phyloP scores from a whole-genome alignment of 225 moss, liverwort and hornwort species.

The Pleurozium schreberi region DNA sequence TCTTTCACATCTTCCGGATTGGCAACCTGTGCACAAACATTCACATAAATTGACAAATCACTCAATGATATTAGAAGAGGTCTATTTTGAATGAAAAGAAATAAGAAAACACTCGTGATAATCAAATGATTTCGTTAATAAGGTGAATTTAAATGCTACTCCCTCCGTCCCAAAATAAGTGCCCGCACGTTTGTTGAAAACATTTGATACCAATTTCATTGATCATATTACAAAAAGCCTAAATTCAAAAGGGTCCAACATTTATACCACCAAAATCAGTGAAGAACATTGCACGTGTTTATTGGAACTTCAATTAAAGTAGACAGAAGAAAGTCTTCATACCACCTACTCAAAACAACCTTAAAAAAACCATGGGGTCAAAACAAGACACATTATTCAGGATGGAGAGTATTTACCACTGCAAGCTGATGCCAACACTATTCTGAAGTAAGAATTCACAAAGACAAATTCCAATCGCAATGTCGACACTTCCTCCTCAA shows the following conservation, averaged over 20 bases:
- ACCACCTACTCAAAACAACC: background rate
- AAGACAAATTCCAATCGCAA: background rate
- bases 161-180: too few species aligned
- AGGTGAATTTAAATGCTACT: background rate
- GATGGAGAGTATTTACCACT: background rate
- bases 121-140: background rate
- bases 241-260: background rate
- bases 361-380: too few species aligned
- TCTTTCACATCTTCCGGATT: slow-evolving; percentile 9
- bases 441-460: background rate
- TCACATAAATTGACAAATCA: background rate
- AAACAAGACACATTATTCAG: background rate
- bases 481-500: background rate
- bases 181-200: background rate
- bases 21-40: slow-evolving; percentile 1
- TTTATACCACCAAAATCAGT: background rate
- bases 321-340: background rate
- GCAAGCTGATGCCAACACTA: background rate
- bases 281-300: background rate
- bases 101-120: background rate
- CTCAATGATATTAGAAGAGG: background rate
- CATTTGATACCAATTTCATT: background rate
- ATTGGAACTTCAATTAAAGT: background rate
- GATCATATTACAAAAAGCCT: background rate
- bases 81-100: background rate